phyloP scores from a whole-genome alignment of 2,329 filamentous ascomycete genomes.

The Pseudogymnoascus sp. region DNA sequence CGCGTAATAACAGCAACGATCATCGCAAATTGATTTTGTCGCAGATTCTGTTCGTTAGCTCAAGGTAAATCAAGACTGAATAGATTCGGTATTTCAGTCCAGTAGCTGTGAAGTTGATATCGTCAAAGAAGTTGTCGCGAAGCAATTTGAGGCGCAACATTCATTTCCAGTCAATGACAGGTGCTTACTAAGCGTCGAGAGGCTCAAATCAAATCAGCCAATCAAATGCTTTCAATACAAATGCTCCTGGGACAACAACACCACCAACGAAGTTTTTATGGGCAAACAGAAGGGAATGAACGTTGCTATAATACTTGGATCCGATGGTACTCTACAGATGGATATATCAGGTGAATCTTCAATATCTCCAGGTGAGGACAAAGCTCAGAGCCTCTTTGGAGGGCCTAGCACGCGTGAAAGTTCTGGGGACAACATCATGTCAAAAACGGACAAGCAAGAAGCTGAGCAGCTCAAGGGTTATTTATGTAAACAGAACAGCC shows the following conservation, averaged over 20 bases:
- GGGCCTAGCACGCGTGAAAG: background rate
- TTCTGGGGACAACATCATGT: too few species aligned
- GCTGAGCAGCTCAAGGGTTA: background rate
- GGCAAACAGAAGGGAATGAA: background rate
- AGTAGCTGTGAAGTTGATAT: background rate
- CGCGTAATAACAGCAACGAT: slow-evolving; percentile 4
- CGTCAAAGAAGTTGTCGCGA: slow-evolving; percentile 4
- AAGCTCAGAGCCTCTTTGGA: background rate
- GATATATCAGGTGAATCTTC: background rate
- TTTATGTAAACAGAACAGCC: background rate
- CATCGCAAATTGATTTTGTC: slow-evolving; percentile 6
- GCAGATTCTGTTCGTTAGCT: background rate
- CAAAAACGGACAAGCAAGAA: background rate
- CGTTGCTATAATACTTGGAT: background rate
- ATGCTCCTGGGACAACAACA: background rate
- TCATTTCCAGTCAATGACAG: slow-evolving; percentile 4
- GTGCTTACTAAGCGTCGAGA: background rate
- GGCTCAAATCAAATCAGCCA: background rate
- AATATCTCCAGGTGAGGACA: background rate
- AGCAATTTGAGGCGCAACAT: background rate
- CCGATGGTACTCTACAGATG: background rate
- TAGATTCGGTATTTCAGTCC: background rate
- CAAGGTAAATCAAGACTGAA: background rate
- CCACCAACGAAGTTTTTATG: background rate
- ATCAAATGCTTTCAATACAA: background rate